Evolutionary conservation across 495 filamentous ascomycete species (phyloP), one percentile per base, ranked within the genome.

Genomic region (Penicillium bialowiezense): DNA sequence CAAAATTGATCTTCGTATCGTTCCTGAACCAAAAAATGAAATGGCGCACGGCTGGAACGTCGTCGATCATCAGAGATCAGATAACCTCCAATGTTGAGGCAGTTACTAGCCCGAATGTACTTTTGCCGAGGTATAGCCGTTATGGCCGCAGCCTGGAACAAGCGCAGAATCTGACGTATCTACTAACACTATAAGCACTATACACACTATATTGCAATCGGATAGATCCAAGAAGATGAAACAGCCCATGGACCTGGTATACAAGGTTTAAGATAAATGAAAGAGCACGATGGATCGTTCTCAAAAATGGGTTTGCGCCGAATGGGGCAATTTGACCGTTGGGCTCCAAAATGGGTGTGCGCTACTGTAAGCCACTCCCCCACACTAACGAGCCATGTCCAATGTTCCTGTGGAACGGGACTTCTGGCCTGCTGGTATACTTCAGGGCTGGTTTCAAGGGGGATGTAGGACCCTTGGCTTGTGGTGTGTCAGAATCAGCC

Each of bases 241-340:
- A 44, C 41, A 21, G 9, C 9, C 36, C 12, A 39, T 21, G 18
- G 3, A 20, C 10, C 18, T 12, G 17, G 18, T 7, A n/a, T 10
- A 14, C 26, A 29, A 15, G 7, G 41, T 31, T 32, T 34, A 17
- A 34, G 19, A 14, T 33, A 44, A 34, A 33, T 24, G 18, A 34
- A 34, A 9, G 18, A 9, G 19, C 18, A 19, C 17, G 36, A 39
- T 39, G 36, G 36, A 21, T 20, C 12, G 41, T 33, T 44, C 41
- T 33, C 41, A 44, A 44, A 33, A 44, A 20, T 44, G 41, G 18
- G 18, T 3, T 32, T 5, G 18, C 19, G 7, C 41, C 29, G 9
- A 44, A 34, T 33, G 5, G 41, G 41, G 41, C 18, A 44, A 31
- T 29, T 44, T 24, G 15, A 21, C 41, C 41, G 29, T 39, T 39